phyloP scores from a whole-genome alignment of 169 alveolate species.

The Plasmodium ovale region DNA sequence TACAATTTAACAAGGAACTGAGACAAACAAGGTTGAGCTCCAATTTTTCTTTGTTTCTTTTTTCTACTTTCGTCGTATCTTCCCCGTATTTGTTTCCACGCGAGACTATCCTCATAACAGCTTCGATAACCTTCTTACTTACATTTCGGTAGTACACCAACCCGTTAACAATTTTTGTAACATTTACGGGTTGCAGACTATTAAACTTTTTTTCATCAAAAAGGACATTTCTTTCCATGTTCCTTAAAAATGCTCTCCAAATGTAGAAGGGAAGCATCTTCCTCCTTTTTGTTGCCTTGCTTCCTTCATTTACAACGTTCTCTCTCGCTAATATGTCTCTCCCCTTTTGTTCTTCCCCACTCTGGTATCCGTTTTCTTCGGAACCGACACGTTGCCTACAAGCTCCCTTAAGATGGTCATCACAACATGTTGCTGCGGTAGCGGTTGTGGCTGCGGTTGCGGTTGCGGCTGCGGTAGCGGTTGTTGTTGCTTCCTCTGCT shows the following conservation, averaged over 20 bases:
- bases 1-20: slow-evolving; percentile 20
- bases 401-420: no score
- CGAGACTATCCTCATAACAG: slow-evolving; percentile 6
- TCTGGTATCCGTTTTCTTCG: not conserved
- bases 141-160: slow-evolving; percentile 20
- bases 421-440: no score
- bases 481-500: no score
- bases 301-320: not conserved
- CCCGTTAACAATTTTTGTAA: slow-evolving; percentile 35
- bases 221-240: not conserved
- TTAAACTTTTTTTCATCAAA: slow-evolving; percentile 12
- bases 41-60: not conserved
- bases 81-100: not conserved
- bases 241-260: slow-evolving; percentile 31
- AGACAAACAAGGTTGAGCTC: slow-evolving; percentile 35
- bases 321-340: no score
- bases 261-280: slow-evolving; percentile 1
- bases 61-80: not conserved
- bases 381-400: not conserved
- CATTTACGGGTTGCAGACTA: slow-evolving; percentile 26
- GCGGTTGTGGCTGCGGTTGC: no score
- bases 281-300: not conserved
- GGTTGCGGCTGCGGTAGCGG: no score
- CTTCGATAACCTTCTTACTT: slow-evolving; percentile 24
- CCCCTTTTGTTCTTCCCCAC: no score